Percentiles rank a stretch among this genome's conserved stretches.
phyloP scores from a whole-genome alignment of 805 yeast species.

The Spathaspora gorwiae region DNA sequence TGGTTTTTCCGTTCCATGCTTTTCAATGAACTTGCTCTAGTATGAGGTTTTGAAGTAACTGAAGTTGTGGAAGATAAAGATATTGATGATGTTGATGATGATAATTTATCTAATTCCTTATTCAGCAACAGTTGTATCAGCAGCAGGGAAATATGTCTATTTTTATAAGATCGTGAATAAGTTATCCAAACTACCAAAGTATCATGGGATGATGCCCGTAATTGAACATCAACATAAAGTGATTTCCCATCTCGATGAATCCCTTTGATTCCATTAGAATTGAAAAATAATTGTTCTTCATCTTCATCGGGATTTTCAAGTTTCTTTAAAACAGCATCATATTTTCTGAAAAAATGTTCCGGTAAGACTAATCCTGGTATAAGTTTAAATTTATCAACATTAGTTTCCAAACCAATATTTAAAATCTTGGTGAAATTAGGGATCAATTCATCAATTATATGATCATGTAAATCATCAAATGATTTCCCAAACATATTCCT shows the following conservation, averaged over 20 bases:
- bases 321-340: conserved; percentile 41
- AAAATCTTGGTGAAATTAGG: conserved; percentile 57
- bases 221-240: conserved; percentile 71
- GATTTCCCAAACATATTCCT: conserved; percentile 73
- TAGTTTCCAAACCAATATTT: conserved; percentile 31
- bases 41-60: background rate
- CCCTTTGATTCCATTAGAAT: conserved; percentile 66
- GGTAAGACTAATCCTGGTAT: conserved; percentile 77
- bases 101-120: conserved; percentile 22
- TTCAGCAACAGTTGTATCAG: conserved; percentile 1
- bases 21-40: conserved; percentile 5
- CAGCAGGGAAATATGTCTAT: conserved; percentile 10
- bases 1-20: conserved; percentile 7
- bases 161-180: conserved; percentile 50
- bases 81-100: conserved; percentile 14
- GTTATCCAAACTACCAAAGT: conserved; percentile 79
- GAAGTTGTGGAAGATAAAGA: conserved; percentile 1
- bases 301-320: conserved; percentile 15
- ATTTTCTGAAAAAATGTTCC: conserved; percentile 82
- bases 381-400: conserved; percentile 16
- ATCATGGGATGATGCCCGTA: conserved; percentile 61
- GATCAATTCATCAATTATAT: conserved; percentile 50
- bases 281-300: conserved; percentile 49
- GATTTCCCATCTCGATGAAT: conserved; percentile 63
- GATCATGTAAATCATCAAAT: conserved; percentile 37